Conservation (phyloP, 1,284 basidiomycete genomes). For the Pyrrhoderma noxium region DNA sequence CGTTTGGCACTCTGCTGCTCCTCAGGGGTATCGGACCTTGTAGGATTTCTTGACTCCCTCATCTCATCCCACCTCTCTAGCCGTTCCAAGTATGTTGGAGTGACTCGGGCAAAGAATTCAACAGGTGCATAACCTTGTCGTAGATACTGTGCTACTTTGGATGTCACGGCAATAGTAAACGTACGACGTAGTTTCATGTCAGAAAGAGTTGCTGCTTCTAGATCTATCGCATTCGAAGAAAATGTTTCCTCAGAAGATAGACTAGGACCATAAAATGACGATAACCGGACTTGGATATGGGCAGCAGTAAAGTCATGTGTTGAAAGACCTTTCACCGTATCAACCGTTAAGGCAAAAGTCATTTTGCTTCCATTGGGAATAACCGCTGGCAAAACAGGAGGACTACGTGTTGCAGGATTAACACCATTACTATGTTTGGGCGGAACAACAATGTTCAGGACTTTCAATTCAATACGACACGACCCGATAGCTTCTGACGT, state of each 20-base stretch:
- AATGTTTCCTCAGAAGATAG: slow-evolving; percentile 75
- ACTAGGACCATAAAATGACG: slow-evolving; percentile 70
- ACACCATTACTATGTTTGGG: slow-evolving; percentile 56
- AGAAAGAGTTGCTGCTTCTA: slow-evolving; percentile 63
- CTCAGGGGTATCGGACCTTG: slow-evolving; percentile 23
- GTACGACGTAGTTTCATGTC: slow-evolving; percentile 76
- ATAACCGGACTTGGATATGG: slow-evolving; percentile 79
- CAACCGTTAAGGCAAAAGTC: slow-evolving; percentile 75
- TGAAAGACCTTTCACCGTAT: slow-evolving; percentile 81
- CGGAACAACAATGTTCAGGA: slow-evolving; percentile 61
- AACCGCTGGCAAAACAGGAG: slow-evolving; percentile 58
- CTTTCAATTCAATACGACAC: slow-evolving; percentile 77
- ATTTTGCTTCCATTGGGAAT: slow-evolving; percentile 70
- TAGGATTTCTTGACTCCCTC: slow-evolving; percentile 53
- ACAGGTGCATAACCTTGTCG: slow-evolving; percentile 73
- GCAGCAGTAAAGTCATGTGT: slow-evolving; percentile 79
- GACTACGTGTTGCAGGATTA: slow-evolving; percentile 55
- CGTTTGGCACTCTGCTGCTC: slow-evolving; percentile 31
- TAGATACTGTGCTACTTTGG: slow-evolving; percentile 69
- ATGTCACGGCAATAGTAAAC: slow-evolving; percentile 70
- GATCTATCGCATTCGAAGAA: slow-evolving; percentile 66
- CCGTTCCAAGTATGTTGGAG: slow-evolving; percentile 76
- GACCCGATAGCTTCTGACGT: slow-evolving; percentile 91
- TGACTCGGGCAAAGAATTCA: slow-evolving; percentile 81
- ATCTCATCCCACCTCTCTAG: slow-evolving; percentile 89